Conservation (phyloP, 202 grass and related monocot genomes). For the Carex sylvatica region DNA sequence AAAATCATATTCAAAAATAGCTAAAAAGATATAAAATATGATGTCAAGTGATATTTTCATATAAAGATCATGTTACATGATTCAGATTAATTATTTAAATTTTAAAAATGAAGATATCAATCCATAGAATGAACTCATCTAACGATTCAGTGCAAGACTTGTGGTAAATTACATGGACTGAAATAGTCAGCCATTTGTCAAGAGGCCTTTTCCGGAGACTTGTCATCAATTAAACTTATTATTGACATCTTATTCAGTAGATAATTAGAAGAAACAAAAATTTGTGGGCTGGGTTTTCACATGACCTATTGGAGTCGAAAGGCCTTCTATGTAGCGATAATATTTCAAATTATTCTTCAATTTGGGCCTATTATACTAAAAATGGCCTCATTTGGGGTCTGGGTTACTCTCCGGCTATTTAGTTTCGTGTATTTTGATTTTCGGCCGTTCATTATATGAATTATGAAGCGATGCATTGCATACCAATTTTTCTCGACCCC, state of each 20-base stretch:
- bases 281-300: background rate
- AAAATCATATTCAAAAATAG: no score
- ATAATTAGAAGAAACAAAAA: background rate
- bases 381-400: background rate
- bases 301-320: no score
- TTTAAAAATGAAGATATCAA: no score
- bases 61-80: no score
- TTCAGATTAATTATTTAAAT: no score
- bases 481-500: no score
- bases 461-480: background rate
- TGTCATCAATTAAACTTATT: background rate
- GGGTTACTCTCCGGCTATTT: background rate
- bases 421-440: background rate
- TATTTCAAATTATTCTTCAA: background rate
- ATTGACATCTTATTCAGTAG: background rate
- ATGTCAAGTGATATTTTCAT: no score
- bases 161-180: background rate
- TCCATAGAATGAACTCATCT: no score
- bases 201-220: background rate
- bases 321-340: background rate
- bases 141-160: background rate
- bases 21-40: no score
- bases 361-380: background rate
- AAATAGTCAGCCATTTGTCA: background rate
- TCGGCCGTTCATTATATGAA: background rate